phyloP scores from a whole-genome alignment of 306 rosid species.

The Corylus heterophylla region DNA sequence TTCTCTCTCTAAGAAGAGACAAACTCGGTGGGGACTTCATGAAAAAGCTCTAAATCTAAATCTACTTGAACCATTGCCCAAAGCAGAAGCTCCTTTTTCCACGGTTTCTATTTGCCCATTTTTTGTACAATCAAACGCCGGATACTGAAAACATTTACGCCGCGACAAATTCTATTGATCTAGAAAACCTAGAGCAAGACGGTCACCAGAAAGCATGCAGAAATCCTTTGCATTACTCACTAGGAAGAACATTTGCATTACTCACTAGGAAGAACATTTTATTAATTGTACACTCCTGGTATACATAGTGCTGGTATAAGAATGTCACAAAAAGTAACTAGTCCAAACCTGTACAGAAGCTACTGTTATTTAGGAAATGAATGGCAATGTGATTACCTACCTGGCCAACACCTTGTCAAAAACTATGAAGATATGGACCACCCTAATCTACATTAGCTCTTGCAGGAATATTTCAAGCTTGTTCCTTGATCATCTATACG shows the following conservation, averaged over 20 bases:
- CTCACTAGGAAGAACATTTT: neutral
- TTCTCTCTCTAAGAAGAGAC: too few species aligned
- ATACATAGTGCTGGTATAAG: conserved; percentile 17
- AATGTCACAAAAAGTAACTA: neutral
- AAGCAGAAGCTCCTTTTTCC: too few species aligned
- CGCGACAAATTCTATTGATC: neutral
- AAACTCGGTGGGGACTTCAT: too few species aligned
- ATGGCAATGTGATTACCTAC: conserved; percentile 20
- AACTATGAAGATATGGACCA: conserved; percentile 20
- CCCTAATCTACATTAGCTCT: conserved; percentile 26
- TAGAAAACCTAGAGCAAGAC: neutral
- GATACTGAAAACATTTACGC: too few species aligned
- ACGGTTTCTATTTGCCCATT: too few species aligned
- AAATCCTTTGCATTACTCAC: neutral
- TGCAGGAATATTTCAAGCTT: conserved; percentile 1
- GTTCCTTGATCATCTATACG: conserved; percentile 17
- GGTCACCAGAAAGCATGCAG: neutral
- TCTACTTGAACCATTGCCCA: too few species aligned
- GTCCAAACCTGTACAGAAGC: conserved; percentile 30
- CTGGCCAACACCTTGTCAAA: conserved; percentile 24
- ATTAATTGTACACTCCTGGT: conserved; percentile 9
- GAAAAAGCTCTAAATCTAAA: too few species aligned
- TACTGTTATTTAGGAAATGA: conserved; percentile 39
- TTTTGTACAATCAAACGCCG: too few species aligned
- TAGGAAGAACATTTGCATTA: neutral